Base-by-base conservation (phyloP, 345 rosid genomes). In the Ceriops decandra region DNA sequence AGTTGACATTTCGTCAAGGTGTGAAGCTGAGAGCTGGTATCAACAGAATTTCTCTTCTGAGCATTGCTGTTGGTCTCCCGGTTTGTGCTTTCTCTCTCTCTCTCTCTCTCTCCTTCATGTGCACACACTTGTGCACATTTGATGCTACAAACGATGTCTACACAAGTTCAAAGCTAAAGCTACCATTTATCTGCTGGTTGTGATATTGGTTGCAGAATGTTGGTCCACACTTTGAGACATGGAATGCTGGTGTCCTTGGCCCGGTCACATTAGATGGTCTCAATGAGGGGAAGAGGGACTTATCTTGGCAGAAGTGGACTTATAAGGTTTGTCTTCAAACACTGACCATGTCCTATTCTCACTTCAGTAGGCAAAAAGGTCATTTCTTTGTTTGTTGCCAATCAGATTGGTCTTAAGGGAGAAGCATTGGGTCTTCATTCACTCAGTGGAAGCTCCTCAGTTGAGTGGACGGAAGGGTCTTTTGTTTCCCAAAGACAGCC, bases 51-150 rank as follows among this genome's bases (percentile, higher is more conserved):
- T 83, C 91, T 5, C 84, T 92, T 72, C 87, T 95, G 16, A 95
- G 99, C 74, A 81, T 95, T 16, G 93, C 98, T 15, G 97, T 95
- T 74, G 99, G 99, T 67, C 97, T 95, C 60, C 99, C 99, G 86
- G 99, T 95, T 60, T 5, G 88, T 76, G 66, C 61, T 72, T 58
- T 24, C 49, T 52, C 74, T 72, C 67, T 74, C 64, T 52, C 63
- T 54, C 66, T 67, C 63, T 27, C 36, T 33, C 58, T 32, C 32
- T 67, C 66, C n/a, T 13, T 7, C 19, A 6, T 27, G 0, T 22
- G 20, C 57, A 6, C 7, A 24, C 38, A 28, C 36, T 6, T 22
- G 5, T 62, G 38, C 22, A 26, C 11, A 5, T 27, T 7, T 69
- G 24, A 22, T 54, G 58, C 33, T 42, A 24, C 35, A 30, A 52